phyloP scores from a whole-genome alignment of 176 grass and related monocot species.

The Chloris gayana region DNA sequence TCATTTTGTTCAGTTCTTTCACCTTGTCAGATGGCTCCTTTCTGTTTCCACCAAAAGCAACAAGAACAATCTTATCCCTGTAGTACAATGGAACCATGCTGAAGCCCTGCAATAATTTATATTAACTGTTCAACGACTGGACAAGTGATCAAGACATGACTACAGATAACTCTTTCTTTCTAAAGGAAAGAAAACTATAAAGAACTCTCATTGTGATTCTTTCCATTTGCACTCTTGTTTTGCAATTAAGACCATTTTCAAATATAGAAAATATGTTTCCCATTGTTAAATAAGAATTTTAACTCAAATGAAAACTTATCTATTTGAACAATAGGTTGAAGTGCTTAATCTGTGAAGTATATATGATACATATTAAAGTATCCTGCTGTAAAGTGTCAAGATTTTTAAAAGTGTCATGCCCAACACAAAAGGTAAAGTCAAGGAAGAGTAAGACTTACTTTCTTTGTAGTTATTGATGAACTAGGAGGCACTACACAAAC shows the following conservation, averaged over 20 bases:
- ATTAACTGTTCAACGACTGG: constrained; percentile 8
- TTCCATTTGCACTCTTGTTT: background rate
- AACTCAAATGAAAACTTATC: background rate
- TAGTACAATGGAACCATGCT: constrained; percentile 92
- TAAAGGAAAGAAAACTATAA: background rate
- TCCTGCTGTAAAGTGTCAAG: background rate
- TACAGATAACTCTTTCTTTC: background rate
- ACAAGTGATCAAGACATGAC: background rate
- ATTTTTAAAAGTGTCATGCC: background rate
- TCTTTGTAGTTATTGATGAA: constrained; percentile 84
- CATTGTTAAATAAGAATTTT: background rate
- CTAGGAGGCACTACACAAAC: constrained; percentile 78
- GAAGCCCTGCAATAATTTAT: constrained; percentile 73
- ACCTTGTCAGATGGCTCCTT: constrained; percentile 99
- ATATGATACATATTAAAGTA: background rate
- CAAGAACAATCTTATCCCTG: constrained; percentile 82
- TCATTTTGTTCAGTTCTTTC: constrained; percentile 15
- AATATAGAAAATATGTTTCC: background rate
- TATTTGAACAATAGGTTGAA: background rate
- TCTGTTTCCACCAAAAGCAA: constrained; percentile 95
- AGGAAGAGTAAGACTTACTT: constrained; percentile 54
- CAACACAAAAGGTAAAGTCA: background rate
- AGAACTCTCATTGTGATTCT: constrained; percentile 18
- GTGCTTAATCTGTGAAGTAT: background rate
- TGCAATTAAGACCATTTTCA: background rate